Evolutionary conservation across 2,329 filamentous ascomycete species (phyloP), one percentile per base, ranked within the genome.

Genomic region (Elsinoe australis): DNA sequence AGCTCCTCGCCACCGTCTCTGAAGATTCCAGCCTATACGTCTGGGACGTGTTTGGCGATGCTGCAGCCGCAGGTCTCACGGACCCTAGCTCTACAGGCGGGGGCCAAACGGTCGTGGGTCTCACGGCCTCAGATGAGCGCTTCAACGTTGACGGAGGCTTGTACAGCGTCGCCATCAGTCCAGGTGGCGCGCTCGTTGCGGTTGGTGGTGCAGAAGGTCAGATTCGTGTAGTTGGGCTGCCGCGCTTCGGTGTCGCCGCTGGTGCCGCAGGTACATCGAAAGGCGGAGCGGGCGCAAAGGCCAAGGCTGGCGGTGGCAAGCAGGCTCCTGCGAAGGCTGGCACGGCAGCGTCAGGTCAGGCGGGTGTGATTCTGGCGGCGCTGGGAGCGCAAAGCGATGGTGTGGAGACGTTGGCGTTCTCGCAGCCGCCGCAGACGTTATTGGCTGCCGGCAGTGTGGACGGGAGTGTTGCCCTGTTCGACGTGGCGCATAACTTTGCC

Each of bases 111-210:
- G 80, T 89, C 9, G 79, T 96, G 5, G 81, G 80, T 0, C 73
- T 95, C 36, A 95, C 85, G 1, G 76, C 75, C 0, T 74, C 79
- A 10, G 92, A 98, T 67, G 86, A 94, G 70, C 82, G 92, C 38
- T 98, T 98, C 69, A 81, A 79, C 24, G 85, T 96, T 42, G 86
- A 95, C 51, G 92, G 90, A 18, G 92, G 92, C 0, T 73, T 98
- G 1, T 96, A 88, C 75, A 87, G 84, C 31, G 78, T 95, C 28
- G 87, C 86, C 14, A 72, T 95, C 54, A 83, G 90, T 4, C 88
- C 89, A 0, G 80, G 79, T 12, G 85, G 87, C 31, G 72, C 83
- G 0, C 83, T 94, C 54, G 80, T 88, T 1, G 90, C 87, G 0
- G 86, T 87, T 0, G 92, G 92, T 49, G 92, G 92, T 52, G 89